These are phyloP conservation scores for Phytophthora pluvialis DNA, from an alignment of 352 stramenopile species.

Conservation along the genomic window DNA sequence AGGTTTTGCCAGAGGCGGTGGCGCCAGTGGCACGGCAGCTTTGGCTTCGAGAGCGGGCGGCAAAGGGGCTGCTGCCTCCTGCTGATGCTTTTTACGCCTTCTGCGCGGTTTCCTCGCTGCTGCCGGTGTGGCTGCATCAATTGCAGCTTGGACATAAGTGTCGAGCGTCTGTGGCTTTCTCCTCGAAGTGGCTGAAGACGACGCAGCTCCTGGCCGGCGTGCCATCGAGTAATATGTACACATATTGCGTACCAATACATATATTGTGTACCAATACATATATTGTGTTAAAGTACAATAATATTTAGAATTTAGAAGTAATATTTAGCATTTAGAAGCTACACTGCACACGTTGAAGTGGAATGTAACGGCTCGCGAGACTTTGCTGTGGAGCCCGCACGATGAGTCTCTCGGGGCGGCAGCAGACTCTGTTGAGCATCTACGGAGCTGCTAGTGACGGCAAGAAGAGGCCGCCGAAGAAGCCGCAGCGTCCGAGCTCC, in stretches of 20 bases:
- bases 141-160: conserved; percentile 32
- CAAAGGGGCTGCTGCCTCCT: not conserved
- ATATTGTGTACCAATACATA: no score
- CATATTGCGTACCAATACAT: no score
- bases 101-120: conserved; percentile 8
- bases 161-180: conserved; percentile 16
- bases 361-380: no score
- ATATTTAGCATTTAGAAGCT: conserved; percentile 27
- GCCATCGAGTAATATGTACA: no score
- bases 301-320: conserved; percentile 4
- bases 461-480: no score
- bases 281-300: no score
- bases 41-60: not conserved
- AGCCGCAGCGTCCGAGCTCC: conserved; percentile 17
- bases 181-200: not conserved
- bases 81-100: conserved; percentile 24
- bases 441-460: conserved; percentile 28
- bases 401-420: no score
- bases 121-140: conserved; percentile 1
- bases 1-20: conserved; percentile 14
- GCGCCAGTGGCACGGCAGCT: not conserved
- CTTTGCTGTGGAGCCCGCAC: no score
- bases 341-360: no score
- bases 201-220: conserved; percentile 1
- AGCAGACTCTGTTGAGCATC: conserved; percentile 46